Conservation (phyloP, 2,329 filamentous ascomycete genomes). For the Trichoderma sp. region DNA sequence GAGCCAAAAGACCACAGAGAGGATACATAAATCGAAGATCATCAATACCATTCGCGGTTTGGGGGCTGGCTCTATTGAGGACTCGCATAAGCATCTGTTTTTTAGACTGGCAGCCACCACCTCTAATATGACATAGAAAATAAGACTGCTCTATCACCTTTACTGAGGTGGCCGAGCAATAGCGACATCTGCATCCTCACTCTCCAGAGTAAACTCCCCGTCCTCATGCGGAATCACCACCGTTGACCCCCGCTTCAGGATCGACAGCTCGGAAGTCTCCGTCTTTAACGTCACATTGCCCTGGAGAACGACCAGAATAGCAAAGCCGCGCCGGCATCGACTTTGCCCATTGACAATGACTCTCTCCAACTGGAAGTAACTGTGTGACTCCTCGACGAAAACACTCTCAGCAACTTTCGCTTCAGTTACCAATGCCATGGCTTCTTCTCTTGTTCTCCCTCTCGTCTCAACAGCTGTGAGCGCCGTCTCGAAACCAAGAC, state of each 20-base stretch:
- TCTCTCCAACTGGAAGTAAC: constrained; percentile 26
- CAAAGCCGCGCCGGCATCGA: constrained; percentile 20
- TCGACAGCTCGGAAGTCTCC: background rate
- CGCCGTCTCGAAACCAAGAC: constrained; percentile 24
- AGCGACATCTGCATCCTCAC: constrained; percentile 19
- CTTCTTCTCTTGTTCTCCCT: constrained; percentile 18
- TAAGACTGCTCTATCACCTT: too few species aligned
- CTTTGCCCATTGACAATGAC: background rate
- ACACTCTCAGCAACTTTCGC: constrained; percentile 1
- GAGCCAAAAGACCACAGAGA: too few species aligned
- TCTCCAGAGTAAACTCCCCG: constrained; percentile 21
- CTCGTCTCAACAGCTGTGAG: constrained; percentile 25
- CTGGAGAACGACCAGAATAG: constrained; percentile 23
- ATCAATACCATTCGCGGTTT: background rate
- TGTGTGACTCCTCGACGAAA: constrained; percentile 12
- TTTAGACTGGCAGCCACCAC: background rate
- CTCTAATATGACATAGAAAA: background rate
- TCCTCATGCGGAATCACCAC: constrained; percentile 25
- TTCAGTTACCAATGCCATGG: constrained; percentile 9
- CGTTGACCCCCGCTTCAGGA: constrained; percentile 22
- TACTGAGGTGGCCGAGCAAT: constrained; percentile 24
- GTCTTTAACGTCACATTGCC: constrained; percentile 15
- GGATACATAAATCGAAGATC: background rate
- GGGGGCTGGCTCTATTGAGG: background rate
- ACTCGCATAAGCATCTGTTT: background rate